These are phyloP conservation scores for Entomortierella chlamydospora DNA, from an alignment of 192 early-diverging fungal species.

Conservation along the genomic window DNA sequence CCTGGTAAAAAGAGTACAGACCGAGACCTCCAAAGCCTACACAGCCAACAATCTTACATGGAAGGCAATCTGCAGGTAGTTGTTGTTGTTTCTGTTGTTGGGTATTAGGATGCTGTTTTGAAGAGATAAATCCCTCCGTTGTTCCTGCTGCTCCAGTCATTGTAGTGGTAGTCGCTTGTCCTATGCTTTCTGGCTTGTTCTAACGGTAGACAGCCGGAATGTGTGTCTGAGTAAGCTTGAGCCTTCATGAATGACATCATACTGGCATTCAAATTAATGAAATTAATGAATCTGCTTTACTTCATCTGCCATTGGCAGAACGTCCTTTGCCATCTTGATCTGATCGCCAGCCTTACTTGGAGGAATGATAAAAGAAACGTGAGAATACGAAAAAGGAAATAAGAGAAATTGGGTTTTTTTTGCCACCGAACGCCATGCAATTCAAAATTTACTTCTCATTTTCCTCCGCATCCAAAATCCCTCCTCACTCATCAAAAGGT, in stretches of 20 bases:
- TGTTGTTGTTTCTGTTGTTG: slow-evolving; percentile 21
- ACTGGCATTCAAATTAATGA: no score
- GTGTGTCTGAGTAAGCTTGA: no score
- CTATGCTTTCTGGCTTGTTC: no score
- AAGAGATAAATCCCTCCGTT: neutral
- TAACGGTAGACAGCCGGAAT: no score
- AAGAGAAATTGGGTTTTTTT: neutral
- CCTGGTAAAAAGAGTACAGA: slow-evolving; percentile 49
- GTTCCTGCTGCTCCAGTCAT: no score
- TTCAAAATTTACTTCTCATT: neutral
- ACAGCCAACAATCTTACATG: slow-evolving; percentile 42
- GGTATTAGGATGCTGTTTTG: neutral
- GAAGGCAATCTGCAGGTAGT: slow-evolving; percentile 33
- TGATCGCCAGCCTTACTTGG: neutral
- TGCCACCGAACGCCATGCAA: no score
- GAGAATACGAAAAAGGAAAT: neutral
- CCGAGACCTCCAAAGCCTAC: slow-evolving; percentile 42
- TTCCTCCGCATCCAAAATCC: neutral
- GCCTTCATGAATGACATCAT: no score
- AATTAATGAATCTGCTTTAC: no score
- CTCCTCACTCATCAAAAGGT: neutral
- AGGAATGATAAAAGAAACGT: neutral
- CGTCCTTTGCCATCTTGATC: slow-evolving; percentile 15
- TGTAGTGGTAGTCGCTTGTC: no score
- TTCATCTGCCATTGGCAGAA: slow-evolving; percentile 22